A percentile compares a stretch with the other conserved stretches of the same genome.
These are phyloP conservation scores for Andrographis paniculata DNA, from an alignment of 305 asterid species.

Conservation along the genomic window DNA sequence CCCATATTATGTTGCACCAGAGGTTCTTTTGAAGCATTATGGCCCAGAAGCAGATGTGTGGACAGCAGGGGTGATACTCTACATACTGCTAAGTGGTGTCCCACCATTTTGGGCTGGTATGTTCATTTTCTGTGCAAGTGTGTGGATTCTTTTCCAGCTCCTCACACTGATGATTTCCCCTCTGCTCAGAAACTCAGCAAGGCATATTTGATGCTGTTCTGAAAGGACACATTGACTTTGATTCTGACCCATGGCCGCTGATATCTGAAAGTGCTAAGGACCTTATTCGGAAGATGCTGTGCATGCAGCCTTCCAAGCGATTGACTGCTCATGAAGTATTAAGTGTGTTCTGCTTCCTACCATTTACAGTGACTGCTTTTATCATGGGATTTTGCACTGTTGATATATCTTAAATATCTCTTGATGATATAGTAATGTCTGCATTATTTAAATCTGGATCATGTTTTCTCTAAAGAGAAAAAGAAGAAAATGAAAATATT, in stretches of 20 bases:
- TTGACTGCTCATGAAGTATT: conserved; percentile 71
- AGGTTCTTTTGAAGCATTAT: conserved; percentile 82
- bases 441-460: no score
- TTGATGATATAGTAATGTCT: no score
- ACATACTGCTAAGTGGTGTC: conserved; percentile 81
- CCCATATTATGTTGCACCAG: conserved; percentile 92
- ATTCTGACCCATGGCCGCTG: conserved; percentile 80
- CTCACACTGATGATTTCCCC: conserved; percentile 15
- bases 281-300: conserved; percentile 65
- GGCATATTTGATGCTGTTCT: conserved; percentile 83
- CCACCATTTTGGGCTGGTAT: conserved; percentile 99
- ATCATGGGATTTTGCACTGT: conserved; percentile 6
- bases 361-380: conserved; percentile 4
- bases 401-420: conserved; percentile 4
- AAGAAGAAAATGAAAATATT: no score
- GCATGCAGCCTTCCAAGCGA: conserved; percentile 64
- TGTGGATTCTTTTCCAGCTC: conserved; percentile 6
- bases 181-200: conserved; percentile 64
- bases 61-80: conserved; percentile 89
- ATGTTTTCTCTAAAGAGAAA: no score
- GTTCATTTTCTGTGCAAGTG: conserved; percentile 7
- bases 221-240: conserved; percentile 69
- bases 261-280: conserved; percentile 74
- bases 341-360: conserved; percentile 34
- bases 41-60: conserved; percentile 92